Base-by-base conservation (phyloP, 768 basidiomycete genomes). In the Macrolepiota fuliginosa region DNA sequence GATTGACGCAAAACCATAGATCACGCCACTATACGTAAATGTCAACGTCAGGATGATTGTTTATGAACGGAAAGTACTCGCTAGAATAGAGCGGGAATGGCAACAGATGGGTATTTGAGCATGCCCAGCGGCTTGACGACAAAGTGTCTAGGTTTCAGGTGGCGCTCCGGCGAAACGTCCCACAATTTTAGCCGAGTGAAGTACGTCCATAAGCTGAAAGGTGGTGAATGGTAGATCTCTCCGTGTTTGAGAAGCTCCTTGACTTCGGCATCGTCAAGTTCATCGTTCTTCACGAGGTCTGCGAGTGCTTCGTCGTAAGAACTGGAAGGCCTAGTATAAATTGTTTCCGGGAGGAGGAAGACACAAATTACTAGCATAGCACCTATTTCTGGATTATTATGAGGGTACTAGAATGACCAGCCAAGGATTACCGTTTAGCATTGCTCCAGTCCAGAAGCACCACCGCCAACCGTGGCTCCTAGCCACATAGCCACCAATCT, bases 391-490 rank as follows among this genome's bases (percentile, higher is more conserved):
- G 22, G 50, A 13, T 68, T 65, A 32, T 29, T 3, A 45, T 52
- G 17, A 49, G 22, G 15, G 11, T 47, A 13, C 27, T 40, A 15
- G 19, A 54, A 17, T 24, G 25, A 51, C 17, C 13, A n/a, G 17
- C n/a, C 11, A 19, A 3, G 15, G 22, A 11, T 54, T 27, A 61
- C 60, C 76, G 63, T 79, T 75, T n/a, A 78, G 62, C n/a, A 80
- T 79, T n/a, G 75, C 72, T 27, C 76, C 73, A 13, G 75, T 67
- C 71, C 76, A 80, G 60, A 80, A 80, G 58, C 77, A 78, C 79
- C 78, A 79, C 46, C 77, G 68, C 76, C 77, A 76, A n/a, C 75
- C 75, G 24, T 68, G 66, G 54, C 68, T 68, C 54, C 73, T 66
- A 3, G 76, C 76, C n/a, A 77, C 71, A 66, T 76, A 75, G 24